These are phyloP conservation scores for Nemania abortiva DNA, from an alignment of 2,329 filamentous ascomycete genomes.

Conservation along the genomic window DNA sequence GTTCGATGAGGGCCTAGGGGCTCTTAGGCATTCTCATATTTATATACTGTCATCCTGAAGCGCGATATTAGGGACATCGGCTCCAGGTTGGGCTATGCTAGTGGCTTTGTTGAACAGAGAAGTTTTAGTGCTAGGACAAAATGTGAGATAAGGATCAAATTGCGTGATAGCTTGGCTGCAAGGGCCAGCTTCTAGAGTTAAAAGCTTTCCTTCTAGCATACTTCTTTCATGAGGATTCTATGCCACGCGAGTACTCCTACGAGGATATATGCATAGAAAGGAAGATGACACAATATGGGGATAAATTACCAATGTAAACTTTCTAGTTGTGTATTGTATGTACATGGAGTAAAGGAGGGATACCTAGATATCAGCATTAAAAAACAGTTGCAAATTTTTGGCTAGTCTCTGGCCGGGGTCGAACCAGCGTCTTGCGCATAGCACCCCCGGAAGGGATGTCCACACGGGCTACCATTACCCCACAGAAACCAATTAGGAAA, in stretches of 20 bases:
- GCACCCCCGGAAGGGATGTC: no score
- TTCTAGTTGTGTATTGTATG: not conserved
- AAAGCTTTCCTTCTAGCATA: not conserved
- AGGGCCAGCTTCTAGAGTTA: slow-evolving; percentile 14
- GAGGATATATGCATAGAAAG: not conserved
- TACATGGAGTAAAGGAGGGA: no score
- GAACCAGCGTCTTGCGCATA: no score
- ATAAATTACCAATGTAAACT: not conserved
- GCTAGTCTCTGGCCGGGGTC: no score
- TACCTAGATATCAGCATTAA: no score
- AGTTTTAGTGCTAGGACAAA: slow-evolving; percentile 53
- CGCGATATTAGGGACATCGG: not conserved
- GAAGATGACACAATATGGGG: not conserved
- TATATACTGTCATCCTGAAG: not conserved
- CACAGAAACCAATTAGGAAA: no score
- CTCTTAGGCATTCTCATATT: not conserved
- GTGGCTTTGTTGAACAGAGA: slow-evolving; percentile 14
- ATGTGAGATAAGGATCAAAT: slow-evolving; percentile 19
- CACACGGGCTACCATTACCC: no score
- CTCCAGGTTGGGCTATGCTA: slow-evolving; percentile 13
- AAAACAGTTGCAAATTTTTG: no score
- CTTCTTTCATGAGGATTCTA: not conserved
- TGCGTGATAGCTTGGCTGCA: slow-evolving; percentile 23
- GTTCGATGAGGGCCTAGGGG: slow-evolving; percentile 49
- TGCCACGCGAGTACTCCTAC: not conserved